Evolutionary conservation across 2,329 filamentous ascomycete species (phyloP).

Genomic region (Lachnum nothofagi): DNA sequence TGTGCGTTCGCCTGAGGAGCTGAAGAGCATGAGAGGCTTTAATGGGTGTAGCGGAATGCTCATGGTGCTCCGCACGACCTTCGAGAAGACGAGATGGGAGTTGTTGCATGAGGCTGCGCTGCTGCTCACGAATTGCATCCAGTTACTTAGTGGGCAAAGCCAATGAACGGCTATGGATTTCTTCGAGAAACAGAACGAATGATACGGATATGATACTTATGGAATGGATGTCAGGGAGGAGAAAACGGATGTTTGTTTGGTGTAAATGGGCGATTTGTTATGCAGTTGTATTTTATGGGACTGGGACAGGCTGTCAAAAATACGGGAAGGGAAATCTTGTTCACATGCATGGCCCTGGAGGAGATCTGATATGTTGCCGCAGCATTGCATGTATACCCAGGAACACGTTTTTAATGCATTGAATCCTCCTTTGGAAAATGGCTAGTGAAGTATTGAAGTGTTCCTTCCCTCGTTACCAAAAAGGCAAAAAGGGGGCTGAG

Average conservation of each 20-base stretch:
- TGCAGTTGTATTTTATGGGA: constrained; percentile 2
- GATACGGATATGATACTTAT: neutral
- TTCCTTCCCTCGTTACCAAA: too few species aligned
- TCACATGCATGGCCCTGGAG: too few species aligned
- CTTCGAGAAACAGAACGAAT: neutral
- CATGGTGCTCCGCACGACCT: constrained; percentile 75
- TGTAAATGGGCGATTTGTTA: neutral
- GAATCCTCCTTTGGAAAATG: too few species aligned
- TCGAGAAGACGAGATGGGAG: constrained; percentile 83
- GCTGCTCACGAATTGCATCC: constrained; percentile 75
- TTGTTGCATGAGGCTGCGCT: constrained; percentile 80
- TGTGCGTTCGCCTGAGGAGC: constrained; percentile 69
- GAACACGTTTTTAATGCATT: too few species aligned
- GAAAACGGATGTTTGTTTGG: neutral
- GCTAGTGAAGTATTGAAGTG: too few species aligned
- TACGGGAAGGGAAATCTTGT: too few species aligned
- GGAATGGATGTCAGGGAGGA: neutral
- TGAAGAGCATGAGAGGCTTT: constrained; percentile 67
- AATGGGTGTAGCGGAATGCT: constrained; percentile 80
- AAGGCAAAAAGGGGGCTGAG: too few species aligned
- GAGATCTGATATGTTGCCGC: too few species aligned
- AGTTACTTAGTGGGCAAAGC: constrained; percentile 34
- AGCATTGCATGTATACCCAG: too few species aligned
- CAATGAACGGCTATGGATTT: constrained; percentile 1
- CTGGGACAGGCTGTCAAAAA: neutral